These are phyloP conservation scores for Phytopythium delawarense DNA, from an alignment of 352 stramenopile species.

Conservation along the genomic window DNA sequence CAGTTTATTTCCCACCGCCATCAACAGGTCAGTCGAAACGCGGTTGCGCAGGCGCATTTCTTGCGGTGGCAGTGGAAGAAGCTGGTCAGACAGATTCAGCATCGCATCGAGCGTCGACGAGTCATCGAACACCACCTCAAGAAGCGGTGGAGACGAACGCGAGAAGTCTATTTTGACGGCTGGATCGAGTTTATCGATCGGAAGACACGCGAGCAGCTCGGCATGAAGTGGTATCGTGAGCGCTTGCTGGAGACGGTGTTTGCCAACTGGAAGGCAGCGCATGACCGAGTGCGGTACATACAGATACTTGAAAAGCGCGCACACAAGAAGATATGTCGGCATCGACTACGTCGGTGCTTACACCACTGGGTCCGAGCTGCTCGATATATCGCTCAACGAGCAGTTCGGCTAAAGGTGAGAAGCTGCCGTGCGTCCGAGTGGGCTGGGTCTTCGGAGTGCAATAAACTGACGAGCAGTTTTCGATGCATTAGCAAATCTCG, in stretches of 20 bases:
- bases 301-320: background rate
- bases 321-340: background rate
- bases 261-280: background rate
- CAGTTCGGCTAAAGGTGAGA: background rate
- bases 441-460: background rate
- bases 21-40: background rate
- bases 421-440: background rate
- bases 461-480: background rate
- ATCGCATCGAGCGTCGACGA: background rate
- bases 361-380: background rate
- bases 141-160: background rate
- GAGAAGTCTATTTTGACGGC: background rate
- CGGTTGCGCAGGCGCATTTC: background rate
- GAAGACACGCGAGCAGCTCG: background rate
- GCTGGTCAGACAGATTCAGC: background rate
- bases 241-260: background rate
- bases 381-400: background rate
- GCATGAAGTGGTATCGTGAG: background rate
- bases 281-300: background rate
- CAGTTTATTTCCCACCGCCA: background rate
- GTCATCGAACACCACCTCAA: background rate
- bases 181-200: constrained; percentile 2
- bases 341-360: background rate
- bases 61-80: background rate
- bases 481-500: background rate